Evolutionary conservation across 139 green algal genomes (phyloP), one percentile per base, ranked within the genome.

Genomic region (Volvox africanus): DNA sequence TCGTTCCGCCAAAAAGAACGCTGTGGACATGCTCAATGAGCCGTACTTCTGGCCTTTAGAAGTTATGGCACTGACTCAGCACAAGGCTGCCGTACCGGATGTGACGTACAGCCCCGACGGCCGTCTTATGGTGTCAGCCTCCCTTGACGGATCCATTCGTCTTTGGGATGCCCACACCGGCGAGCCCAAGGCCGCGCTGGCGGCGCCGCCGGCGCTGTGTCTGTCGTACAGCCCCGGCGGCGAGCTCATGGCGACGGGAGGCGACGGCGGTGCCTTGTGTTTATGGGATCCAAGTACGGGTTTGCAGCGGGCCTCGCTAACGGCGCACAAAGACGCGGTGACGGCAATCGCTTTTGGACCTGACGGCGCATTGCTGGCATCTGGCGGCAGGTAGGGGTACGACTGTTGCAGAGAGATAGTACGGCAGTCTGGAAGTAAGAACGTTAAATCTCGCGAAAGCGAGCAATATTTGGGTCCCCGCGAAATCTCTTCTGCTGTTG

Each of bases 131-230:
- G 44, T 67, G 26, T 89, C 85, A 17, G 85, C 85, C 69, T 89
- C 85, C 36, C 85, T 89, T 36, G 85, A 89, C 85, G 85, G 85
- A 11, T 30, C 37, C 17, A 50, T 89, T n/a, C 69, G 85, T 26
- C 85, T 89, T 11, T 89, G 69, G 69, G 69, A 82, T 68, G 85
- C 85, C 33, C 69, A 11, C 85, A 89, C 37, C 0, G 85, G 85
- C 44, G 85, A 89, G 69, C 85, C 85, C 85, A 89, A 89, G 85
- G 85, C 85, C 14, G 28, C 85, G 69, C 85, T 89, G 33, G 19
- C 69, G 28, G 69, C 85, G 33, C 37, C 85, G 36, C 85, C 85
- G 35, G n/a, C 69, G 37, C 68, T 73, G n/a, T 82, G 69, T 71
- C 69, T 82, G 69, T 55, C 69, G 35, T 71, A 75, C 85, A 89